phyloP scores from a whole-genome alignment of 1,284 basidiomycete species.

The Leucoagaricus sp. region DNA sequence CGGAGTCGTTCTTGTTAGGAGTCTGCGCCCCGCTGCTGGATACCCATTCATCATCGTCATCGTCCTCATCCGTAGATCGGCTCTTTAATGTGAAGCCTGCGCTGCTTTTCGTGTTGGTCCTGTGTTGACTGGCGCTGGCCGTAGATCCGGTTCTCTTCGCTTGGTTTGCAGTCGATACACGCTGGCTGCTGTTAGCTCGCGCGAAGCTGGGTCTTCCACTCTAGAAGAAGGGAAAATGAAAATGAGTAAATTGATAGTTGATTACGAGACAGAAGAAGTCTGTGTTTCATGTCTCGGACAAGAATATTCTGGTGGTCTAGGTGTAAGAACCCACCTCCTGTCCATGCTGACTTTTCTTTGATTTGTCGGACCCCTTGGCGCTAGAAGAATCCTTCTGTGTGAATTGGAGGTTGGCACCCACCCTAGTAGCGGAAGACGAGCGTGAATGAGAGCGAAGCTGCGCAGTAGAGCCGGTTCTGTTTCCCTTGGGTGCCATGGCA shows the following conservation, averaged over 20 bases:
- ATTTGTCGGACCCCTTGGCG: constrained; percentile 48
- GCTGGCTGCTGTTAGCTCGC: constrained; percentile 50
- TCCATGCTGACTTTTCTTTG: constrained; percentile 49
- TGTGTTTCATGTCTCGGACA: constrained; percentile 10
- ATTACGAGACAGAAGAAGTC: constrained; percentile 18
- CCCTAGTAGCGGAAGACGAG: constrained; percentile 58
- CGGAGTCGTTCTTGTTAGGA: constrained; percentile 52
- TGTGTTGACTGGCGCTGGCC: constrained; percentile 25
- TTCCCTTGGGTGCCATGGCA: constrained; percentile 48
- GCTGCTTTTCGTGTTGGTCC: constrained; percentile 37
- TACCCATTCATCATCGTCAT: constrained; percentile 71
- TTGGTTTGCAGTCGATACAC: constrained; percentile 39
- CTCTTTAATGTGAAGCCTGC: constrained; percentile 56
- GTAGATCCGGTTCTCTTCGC: constrained; percentile 44
- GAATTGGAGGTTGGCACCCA: constrained; percentile 61
- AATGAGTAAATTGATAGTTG: constrained; percentile 16
- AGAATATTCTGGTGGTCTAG: constrained; percentile 1
- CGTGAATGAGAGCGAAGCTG: constrained; percentile 62
- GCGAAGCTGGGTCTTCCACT: constrained; percentile 36
- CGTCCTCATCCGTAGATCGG: constrained; percentile 55
- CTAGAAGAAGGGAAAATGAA: constrained; percentile 36
- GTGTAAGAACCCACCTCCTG: constrained; percentile 42
- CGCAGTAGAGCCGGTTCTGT: constrained; percentile 34
- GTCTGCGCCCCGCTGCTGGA: constrained; percentile 74
- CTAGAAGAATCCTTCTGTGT: constrained; percentile 60